Percentiles rank a stretch among this genome's conserved stretches.
Evolutionary conservation across 352 stramenopile species (phyloP).

Genomic region (Globisporangium irregulare): DNA sequence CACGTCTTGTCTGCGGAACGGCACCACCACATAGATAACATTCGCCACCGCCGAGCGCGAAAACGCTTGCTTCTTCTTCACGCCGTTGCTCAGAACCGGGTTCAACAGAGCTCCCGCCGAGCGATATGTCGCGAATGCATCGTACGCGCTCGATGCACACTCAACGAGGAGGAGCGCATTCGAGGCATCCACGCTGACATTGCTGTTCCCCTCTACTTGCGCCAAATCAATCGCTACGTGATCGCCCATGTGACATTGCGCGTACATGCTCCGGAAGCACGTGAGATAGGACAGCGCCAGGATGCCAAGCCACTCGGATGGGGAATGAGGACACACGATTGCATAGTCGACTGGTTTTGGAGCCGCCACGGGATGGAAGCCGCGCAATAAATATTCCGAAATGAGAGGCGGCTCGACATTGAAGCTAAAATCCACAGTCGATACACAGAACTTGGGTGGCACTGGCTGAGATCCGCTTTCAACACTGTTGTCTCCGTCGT

Average conservation of each 20-base stretch:
- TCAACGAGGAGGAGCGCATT: slow-evolving; percentile 61
- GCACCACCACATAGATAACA: slow-evolving; percentile 70
- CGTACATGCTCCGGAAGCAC: slow-evolving; percentile 67
- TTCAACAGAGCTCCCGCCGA: slow-evolving; percentile 53
- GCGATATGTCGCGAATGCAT: slow-evolving; percentile 69
- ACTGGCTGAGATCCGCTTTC: neutral
- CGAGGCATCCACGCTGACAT: slow-evolving; percentile 42
- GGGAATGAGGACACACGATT: slow-evolving; percentile 68
- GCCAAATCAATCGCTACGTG: slow-evolving; percentile 50
- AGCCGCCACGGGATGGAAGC: slow-evolving; percentile 58
- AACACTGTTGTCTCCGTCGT: slow-evolving; percentile 11
- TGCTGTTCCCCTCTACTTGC: slow-evolving; percentile 32
- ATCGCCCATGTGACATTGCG: slow-evolving; percentile 66
- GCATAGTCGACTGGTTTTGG: slow-evolving; percentile 73
- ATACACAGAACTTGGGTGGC: slow-evolving; percentile 44
- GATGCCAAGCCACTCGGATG: slow-evolving; percentile 65
- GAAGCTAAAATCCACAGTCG: slow-evolving; percentile 50
- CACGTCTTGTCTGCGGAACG: slow-evolving; percentile 57
- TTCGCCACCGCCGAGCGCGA: slow-evolving; percentile 56
- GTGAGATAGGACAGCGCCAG: slow-evolving; percentile 71
- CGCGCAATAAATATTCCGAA: slow-evolving; percentile 74
- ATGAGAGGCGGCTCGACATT: slow-evolving; percentile 50
- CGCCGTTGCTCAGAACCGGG: slow-evolving; percentile 41
- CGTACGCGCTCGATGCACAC: slow-evolving; percentile 40
- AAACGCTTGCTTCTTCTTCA: slow-evolving; percentile 63